Conservation (phyloP, 257 asterid species). For the Knoxia roxburghii region DNA sequence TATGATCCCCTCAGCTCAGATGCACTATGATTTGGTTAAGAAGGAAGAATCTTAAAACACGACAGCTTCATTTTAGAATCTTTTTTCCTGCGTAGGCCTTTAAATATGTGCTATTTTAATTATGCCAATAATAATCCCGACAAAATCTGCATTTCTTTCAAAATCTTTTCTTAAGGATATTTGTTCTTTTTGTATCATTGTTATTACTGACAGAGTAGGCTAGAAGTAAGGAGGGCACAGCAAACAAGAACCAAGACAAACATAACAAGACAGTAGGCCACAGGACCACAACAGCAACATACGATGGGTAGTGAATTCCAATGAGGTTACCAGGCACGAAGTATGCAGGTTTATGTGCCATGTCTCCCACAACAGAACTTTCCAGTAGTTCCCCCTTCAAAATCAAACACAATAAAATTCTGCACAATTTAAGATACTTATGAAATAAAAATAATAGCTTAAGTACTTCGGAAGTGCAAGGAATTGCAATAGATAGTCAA, state of each 20-base stretch:
- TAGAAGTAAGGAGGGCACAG: neutral
- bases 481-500: conserved; percentile 26
- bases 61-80: neutral
- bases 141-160: neutral
- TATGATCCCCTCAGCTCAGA: neutral
- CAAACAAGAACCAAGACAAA: conserved; percentile 5
- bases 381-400: conserved; percentile 94
- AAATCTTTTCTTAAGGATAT: neutral
- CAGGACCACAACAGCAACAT: neutral
- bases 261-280: neutral
- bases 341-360: conserved; percentile 98
- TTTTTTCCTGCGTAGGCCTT: neutral
- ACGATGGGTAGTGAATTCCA: neutral
- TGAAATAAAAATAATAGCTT: conserved; percentile 29
- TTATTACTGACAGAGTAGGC: neutral
- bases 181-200: neutral
- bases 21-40: neutral
- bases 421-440: conserved; percentile 41
- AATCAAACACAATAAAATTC: conserved; percentile 58
- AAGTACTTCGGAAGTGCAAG: conserved; percentile 13
- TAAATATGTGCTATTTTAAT: neutral
- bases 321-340: conserved; percentile 84
- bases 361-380: conserved; percentile 75
- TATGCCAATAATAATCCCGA: neutral
- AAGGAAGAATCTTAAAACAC: neutral